Evolutionary conservation across 2,329 filamentous ascomycete genomes (phyloP).

Genomic region (Penicillium sp.): DNA sequence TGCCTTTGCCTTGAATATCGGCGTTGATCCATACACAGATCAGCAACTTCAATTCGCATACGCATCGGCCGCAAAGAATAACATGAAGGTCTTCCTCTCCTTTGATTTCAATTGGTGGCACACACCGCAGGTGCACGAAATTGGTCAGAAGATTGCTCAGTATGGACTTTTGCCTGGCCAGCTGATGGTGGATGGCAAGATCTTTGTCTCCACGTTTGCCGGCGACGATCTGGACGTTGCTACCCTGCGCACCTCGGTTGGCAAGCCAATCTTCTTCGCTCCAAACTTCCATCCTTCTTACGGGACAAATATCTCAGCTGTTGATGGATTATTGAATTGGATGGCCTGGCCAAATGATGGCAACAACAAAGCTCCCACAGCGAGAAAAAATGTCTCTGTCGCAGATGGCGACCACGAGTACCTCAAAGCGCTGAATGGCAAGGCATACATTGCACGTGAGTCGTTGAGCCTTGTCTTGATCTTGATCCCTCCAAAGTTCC

Average conservation of each 20-base stretch:
- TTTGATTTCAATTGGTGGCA: slow-evolving; percentile 52
- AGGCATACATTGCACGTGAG: slow-evolving; percentile 46
- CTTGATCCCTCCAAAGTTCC: background rate
- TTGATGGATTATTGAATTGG: slow-evolving; percentile 43
- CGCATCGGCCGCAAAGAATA: slow-evolving; percentile 40
- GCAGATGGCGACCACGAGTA: slow-evolving; percentile 34
- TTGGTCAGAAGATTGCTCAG: slow-evolving; percentile 43
- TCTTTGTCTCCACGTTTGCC: slow-evolving; percentile 51
- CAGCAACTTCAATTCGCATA: slow-evolving; percentile 46
- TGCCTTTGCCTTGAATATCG: slow-evolving; percentile 49
- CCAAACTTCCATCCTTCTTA: slow-evolving; percentile 46
- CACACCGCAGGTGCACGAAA: slow-evolving; percentile 31
- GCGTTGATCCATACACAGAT: slow-evolving; percentile 39
- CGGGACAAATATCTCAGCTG: slow-evolving; percentile 27
- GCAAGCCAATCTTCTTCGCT: slow-evolving; percentile 43
- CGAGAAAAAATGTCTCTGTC: slow-evolving; percentile 38
- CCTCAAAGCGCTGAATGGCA: slow-evolving; percentile 28
- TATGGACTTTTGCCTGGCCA: slow-evolving; percentile 44
- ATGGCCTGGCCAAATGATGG: slow-evolving; percentile 41
- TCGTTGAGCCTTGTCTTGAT: slow-evolving; percentile 8
- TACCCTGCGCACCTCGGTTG: slow-evolving; percentile 39
- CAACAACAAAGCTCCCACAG: slow-evolving; percentile 46
- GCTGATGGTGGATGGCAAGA: slow-evolving; percentile 45
- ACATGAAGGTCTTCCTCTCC: slow-evolving; percentile 52
- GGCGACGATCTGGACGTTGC: slow-evolving; percentile 44